phyloP scores from a whole-genome alignment of 1,284 basidiomycete genomes.

The Ceraceosorus guamensis region DNA sequence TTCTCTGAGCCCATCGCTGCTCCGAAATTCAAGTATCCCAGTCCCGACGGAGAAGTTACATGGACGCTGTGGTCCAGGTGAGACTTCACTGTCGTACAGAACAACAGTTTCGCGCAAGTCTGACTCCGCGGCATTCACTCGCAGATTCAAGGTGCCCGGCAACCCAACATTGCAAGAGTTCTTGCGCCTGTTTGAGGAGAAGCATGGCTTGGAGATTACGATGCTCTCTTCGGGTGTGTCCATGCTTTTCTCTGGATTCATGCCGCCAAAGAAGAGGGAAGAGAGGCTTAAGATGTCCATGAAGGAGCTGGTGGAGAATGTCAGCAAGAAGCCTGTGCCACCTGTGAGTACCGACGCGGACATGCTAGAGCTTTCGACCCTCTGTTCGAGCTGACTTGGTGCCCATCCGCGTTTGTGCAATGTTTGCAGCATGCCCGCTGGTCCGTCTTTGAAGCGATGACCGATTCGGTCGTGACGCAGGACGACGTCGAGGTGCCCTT shows the following conservation, averaged over 20 bases:
- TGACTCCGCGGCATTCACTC: neutral
- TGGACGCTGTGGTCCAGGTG: slow-evolving; percentile 90
- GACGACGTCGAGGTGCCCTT: slow-evolving; percentile 57
- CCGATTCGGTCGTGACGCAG: slow-evolving; percentile 68
- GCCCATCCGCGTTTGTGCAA: neutral
- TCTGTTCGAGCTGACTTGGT: too few species aligned
- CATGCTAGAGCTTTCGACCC: neutral
- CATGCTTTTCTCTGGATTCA: slow-evolving; percentile 77
- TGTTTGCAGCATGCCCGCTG: slow-evolving; percentile 55
- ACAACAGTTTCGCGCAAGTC: neutral
- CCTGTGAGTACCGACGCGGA: slow-evolving; percentile 2
- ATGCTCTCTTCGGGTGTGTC: slow-evolving; percentile 97
- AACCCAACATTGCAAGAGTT: slow-evolving; percentile 85
- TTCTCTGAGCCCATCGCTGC: slow-evolving; percentile 97
- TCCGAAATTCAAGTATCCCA: slow-evolving; percentile 46
- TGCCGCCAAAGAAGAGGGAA: slow-evolving; percentile 42
- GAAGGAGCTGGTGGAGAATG: slow-evolving; percentile 80
- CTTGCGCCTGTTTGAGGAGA: slow-evolving; percentile 71
- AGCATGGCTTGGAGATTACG: slow-evolving; percentile 79
- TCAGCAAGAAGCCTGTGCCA: slow-evolving; percentile 55
- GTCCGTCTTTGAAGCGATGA: slow-evolving; percentile 89
- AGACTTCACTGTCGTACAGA: neutral
- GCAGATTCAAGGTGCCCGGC: slow-evolving; percentile 79
- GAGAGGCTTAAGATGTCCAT: slow-evolving; percentile 55
- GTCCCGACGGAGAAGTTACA: slow-evolving; percentile 54